Percentiles rank a stretch among this genome's conserved stretches.
Conservation (phyloP, 139 green algal species). For the Gonium pectorale region DNA sequence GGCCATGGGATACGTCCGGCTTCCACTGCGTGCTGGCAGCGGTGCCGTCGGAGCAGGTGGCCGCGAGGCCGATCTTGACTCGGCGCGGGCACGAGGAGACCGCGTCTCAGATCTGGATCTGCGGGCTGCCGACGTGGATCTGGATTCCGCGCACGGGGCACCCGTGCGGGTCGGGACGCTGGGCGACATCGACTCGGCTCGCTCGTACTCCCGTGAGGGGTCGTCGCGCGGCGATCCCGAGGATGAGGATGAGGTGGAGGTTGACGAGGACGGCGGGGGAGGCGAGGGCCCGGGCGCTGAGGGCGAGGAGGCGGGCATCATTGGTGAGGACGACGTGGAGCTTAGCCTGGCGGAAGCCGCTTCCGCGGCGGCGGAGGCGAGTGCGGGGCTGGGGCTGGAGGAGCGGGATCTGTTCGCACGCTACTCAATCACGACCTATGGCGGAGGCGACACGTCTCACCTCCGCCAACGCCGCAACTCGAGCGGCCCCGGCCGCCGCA, state of each 20-base stretch:
- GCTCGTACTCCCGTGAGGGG: background rate
- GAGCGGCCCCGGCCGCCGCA: background rate
- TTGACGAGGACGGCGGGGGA: background rate
- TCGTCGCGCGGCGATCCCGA: background rate
- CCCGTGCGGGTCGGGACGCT: background rate
- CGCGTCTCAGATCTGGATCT: background rate
- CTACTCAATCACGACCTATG: constrained; percentile 51
- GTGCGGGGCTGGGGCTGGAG: background rate
- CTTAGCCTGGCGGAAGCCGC: background rate
- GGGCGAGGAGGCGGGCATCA: background rate
- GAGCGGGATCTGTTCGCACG: constrained; percentile 56
- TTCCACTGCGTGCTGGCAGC: background rate
- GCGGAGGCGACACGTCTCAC: constrained; percentile 22
- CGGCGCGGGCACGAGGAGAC: background rate
- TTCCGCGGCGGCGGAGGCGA: background rate
- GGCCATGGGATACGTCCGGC: constrained; percentile 42
- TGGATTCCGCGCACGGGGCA: constrained; percentile 12
- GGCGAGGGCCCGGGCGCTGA: background rate
- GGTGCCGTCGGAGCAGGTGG: no score
- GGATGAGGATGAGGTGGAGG: background rate
- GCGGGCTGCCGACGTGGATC: background rate
- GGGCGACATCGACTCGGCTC: constrained; percentile 42
- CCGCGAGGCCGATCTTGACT: constrained; percentile 33
- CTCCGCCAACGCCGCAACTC: constrained; percentile 34
- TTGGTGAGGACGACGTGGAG: constrained; percentile 1